These are phyloP conservation scores for Kalanchoe fedtschenkoi DNA, from an alignment of 164 flowering plant genomes.

Conservation along the genomic window DNA sequence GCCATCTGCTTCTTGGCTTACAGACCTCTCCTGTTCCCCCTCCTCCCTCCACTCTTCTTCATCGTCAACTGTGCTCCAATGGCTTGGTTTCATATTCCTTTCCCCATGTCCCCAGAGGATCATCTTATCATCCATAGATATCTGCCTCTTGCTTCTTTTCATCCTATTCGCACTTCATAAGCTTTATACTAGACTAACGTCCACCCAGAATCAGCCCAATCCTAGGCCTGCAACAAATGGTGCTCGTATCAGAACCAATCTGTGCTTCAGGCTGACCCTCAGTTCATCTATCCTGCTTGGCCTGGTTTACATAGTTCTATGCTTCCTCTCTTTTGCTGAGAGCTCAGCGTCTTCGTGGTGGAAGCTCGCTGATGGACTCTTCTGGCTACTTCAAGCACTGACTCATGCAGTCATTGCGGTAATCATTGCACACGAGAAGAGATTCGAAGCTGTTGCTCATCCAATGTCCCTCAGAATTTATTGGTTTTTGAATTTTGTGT, in stretches of 20 bases:
- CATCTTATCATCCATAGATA: conserved; percentile 36
- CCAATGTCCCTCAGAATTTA: conserved; percentile 57
- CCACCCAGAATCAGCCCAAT: conserved; percentile 10
- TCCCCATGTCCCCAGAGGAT: conserved; percentile 84
- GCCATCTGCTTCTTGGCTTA: conserved; percentile 10
- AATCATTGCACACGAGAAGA: conserved; percentile 61
- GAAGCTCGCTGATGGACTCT: conserved; percentile 41
- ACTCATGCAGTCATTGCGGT: conserved; percentile 34
- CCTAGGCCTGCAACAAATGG: conserved; percentile 19
- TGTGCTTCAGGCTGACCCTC: conserved; percentile 50
- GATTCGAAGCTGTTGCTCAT: conserved; percentile 47
- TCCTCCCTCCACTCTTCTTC: conserved; percentile 4
- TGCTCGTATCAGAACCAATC: conserved; percentile 15
- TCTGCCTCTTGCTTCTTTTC: conserved; percentile 9
- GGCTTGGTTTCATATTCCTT: conserved; percentile 65
- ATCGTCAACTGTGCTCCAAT: conserved; percentile 21
- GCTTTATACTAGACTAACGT: conserved; percentile 16
- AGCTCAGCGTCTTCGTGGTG: conserved; percentile 24
- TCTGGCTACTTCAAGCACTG: conserved; percentile 53
- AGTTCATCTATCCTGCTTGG: conserved; percentile 34
- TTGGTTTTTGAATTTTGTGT: conserved; percentile 44
- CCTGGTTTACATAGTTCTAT: conserved; percentile 22
- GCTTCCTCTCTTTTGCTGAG: conserved; percentile 29
- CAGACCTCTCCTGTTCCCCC: conserved; percentile 8
- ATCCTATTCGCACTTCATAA: conserved; percentile 5